These are phyloP conservation scores for Quercus cerris DNA, from an alignment of 306 rosid species.

Conservation along the genomic window DNA sequence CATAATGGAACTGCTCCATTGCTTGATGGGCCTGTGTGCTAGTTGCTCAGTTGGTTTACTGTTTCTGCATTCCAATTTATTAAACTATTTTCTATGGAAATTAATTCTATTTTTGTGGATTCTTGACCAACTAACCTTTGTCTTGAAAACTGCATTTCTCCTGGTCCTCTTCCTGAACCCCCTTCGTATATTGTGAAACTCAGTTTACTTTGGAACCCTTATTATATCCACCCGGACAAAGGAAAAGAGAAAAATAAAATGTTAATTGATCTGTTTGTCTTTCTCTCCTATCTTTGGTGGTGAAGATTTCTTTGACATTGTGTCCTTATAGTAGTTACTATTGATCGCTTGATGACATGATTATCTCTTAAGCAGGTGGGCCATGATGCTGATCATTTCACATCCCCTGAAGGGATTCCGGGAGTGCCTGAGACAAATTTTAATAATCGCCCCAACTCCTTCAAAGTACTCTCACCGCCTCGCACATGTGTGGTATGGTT, in stretches of 20 bases:
- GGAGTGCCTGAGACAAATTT: conserved; percentile 90
- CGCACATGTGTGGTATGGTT: conserved; percentile 74
- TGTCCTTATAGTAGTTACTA: conserved; percentile 1
- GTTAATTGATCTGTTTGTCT: too few species aligned
- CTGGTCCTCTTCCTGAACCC: too few species aligned
- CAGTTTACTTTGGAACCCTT: too few species aligned
- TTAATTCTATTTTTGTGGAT: too few species aligned
- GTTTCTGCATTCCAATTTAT: too few species aligned
- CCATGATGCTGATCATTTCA: conserved; percentile 75
- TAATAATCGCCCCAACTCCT: conserved; percentile 93
- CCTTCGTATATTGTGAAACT: too few species aligned
- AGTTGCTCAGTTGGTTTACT: background rate
- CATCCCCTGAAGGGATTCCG: conserved; percentile 88
- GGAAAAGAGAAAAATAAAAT: too few species aligned
- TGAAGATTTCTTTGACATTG: background rate
- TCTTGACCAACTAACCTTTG: too few species aligned
- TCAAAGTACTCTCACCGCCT: conserved; percentile 76
- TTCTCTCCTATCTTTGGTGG: background rate
- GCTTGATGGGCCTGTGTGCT: background rate
- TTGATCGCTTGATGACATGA: conserved; percentile 7
- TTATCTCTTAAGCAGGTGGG: conserved; percentile 56
- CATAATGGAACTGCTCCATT: too few species aligned
- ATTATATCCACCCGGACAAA: too few species aligned
- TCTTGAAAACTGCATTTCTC: too few species aligned
- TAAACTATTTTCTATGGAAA: too few species aligned